Percentiles rank a stretch among this genome's conserved stretches.
Conservation (phyloP, 2,329 filamentous ascomycete species). For the Calonectria leucothoes region DNA sequence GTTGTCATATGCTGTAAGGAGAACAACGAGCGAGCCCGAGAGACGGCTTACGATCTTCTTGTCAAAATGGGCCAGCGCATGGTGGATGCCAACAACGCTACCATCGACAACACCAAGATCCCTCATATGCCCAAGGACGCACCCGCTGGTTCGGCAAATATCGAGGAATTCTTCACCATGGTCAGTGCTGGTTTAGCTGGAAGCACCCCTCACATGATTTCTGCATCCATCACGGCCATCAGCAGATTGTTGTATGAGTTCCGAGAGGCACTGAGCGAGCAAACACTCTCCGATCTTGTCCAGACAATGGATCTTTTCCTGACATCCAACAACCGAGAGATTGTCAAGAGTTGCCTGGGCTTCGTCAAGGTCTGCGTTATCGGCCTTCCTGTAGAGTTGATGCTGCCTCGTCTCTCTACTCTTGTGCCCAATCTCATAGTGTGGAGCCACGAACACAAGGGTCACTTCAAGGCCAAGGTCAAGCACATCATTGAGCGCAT, state of each 20-base stretch:
- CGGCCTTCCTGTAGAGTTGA: conserved; percentile 80
- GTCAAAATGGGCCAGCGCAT: conserved; percentile 90
- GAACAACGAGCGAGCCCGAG: conserved; percentile 93
- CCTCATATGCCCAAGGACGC: conserved; percentile 87
- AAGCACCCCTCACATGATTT: conserved; percentile 96
- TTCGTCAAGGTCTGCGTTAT: conserved; percentile 98
- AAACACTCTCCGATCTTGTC: conserved; percentile 84
- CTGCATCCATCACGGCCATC: conserved; percentile 93
- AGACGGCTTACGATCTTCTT: conserved; percentile 88
- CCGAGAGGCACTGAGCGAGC: conserved; percentile 73
- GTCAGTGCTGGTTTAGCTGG: conserved; percentile 94
- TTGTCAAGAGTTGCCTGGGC: conserved; percentile 92
- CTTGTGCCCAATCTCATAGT: conserved; percentile 92
- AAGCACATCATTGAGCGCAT: conserved; percentile 98
- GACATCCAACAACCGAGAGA: conserved; percentile 95
- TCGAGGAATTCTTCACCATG: conserved; percentile 99
- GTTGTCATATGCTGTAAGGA: conserved; percentile 98
- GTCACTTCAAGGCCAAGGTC: conserved; percentile 95
- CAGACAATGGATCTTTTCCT: conserved; percentile 97
- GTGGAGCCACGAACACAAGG: conserved; percentile 98
- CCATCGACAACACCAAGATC: conserved; percentile 87
- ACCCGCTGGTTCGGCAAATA: conserved; percentile 79
- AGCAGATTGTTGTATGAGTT: conserved; percentile 96
- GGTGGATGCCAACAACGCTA: conserved; percentile 70
- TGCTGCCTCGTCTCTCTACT: conserved; percentile 80